phyloP scores from a whole-genome alignment of 225 moss, liverwort and hornwort genomes.

The Lunularia cruciata region DNA sequence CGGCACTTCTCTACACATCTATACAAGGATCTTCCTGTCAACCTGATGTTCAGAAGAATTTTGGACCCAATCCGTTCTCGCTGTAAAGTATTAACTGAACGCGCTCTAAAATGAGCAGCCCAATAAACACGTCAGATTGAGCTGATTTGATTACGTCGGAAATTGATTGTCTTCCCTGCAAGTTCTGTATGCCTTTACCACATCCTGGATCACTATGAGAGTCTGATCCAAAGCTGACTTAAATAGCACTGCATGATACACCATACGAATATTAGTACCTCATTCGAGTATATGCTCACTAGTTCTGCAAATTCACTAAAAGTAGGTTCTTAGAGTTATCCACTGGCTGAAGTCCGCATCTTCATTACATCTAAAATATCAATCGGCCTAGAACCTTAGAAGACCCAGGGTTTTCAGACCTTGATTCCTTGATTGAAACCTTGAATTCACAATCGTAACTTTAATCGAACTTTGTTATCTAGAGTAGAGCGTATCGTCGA shows the following conservation, averaged over 20 bases:
- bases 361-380: not conserved
- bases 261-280: slow-evolving; percentile 1
- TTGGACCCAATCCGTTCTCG: no score
- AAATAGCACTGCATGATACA: slow-evolving; percentile 49
- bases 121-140: not conserved
- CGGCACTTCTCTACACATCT: not conserved
- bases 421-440: no score
- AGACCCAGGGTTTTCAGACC: no score
- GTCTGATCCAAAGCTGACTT: slow-evolving; percentile 51
- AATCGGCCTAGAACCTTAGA: not conserved
- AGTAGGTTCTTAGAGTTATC: not conserved
- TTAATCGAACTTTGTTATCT: no score
- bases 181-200: slow-evolving; percentile 47
- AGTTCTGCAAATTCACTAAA: not conserved
- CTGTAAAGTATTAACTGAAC: not conserved
- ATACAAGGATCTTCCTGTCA: not conserved
- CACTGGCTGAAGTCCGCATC: no score
- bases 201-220: slow-evolving; percentile 33
- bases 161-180: slow-evolving; percentile 31
- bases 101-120: no score
- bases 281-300: not conserved
- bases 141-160: not conserved
- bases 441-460: no score
- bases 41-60: not conserved
- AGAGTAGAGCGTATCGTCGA: no score